Evolutionary conservation across 495 filamentous ascomycete species (phyloP).

Genomic region (Daldinia grandis): DNA sequence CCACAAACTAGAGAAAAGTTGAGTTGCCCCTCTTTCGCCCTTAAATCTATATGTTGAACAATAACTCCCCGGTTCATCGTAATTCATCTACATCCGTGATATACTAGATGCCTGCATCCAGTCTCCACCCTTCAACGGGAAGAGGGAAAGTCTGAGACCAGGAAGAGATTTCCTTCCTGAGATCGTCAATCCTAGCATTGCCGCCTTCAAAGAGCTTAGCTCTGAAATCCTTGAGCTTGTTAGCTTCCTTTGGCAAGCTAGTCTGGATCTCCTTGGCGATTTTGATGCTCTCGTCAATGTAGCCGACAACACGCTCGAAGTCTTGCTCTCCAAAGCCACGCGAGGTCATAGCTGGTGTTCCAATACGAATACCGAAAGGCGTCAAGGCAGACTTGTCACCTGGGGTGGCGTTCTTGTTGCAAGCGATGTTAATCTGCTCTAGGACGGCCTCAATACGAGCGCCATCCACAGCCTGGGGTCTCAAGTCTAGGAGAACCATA

Average conservation of each 20-base stretch:
- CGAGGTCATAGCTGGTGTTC: conserved; percentile 95
- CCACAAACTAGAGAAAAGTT: conserved; percentile 47
- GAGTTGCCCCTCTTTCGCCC: conserved; percentile 45
- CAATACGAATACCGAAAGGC: conserved; percentile 92
- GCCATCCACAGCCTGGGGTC: conserved; percentile 81
- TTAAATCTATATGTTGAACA: conserved; percentile 45
- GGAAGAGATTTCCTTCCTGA: conserved; percentile 85
- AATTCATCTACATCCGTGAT: conserved; percentile 21
- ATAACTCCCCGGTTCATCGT: conserved; percentile 30
- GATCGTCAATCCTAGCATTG: conserved; percentile 77
- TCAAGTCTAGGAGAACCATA: conserved; percentile 95
- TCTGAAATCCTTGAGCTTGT: conserved; percentile 99
- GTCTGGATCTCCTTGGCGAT: conserved; percentile 85
- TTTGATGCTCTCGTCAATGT: conserved; percentile 85
- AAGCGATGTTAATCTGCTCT: conserved; percentile 97
- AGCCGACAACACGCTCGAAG: conserved; percentile 87
- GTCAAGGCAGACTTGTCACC: conserved; percentile 98
- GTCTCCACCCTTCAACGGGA: conserved; percentile 75
- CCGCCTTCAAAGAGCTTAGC: conserved; percentile 82
- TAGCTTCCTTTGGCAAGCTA: conserved; percentile 90
- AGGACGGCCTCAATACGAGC: conserved; percentile 96
- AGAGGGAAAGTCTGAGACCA: conserved; percentile 96
- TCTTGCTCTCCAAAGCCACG: conserved; percentile 93
- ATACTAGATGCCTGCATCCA: conserved; percentile 59
- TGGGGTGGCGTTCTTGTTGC: conserved; percentile 99